These are phyloP conservation scores for Anthracocystis walkeri DNA, from an alignment of 1,284 basidiomycete species.

Conservation along the genomic window DNA sequence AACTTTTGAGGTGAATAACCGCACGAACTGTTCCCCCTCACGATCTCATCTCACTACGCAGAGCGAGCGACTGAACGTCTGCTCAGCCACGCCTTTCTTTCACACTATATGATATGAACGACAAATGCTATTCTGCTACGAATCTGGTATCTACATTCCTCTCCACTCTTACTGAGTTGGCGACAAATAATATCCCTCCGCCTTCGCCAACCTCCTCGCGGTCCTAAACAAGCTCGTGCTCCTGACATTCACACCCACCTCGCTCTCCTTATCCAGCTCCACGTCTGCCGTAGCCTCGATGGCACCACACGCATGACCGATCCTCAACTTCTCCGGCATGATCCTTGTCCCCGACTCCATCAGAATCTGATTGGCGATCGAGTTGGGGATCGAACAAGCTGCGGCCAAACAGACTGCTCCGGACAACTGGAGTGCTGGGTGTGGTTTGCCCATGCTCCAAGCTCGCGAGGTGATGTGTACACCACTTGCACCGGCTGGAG, in stretches of 20 bases:
- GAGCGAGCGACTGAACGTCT: too few species aligned
- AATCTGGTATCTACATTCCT: not conserved
- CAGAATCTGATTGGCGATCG: constrained; percentile 22
- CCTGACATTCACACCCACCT: constrained; percentile 19
- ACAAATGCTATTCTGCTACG: not conserved
- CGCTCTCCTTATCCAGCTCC: constrained; percentile 13
- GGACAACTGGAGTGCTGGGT: constrained; percentile 24
- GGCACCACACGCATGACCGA: constrained; percentile 17
- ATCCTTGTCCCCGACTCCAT: constrained; percentile 5
- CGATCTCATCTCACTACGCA: too few species aligned
- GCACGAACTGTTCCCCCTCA: too few species aligned
- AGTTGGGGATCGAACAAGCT: constrained; percentile 19
- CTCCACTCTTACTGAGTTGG: constrained; percentile 8
- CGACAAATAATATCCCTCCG: constrained; percentile 19
- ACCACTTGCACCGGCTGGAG: not conserved
- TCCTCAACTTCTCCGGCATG: constrained; percentile 18
- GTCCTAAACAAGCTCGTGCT: constrained; percentile 26
- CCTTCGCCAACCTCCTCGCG: constrained; percentile 12
- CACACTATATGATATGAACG: too few species aligned
- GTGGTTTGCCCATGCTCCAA: constrained; percentile 22
- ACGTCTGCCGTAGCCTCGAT: constrained; percentile 29
- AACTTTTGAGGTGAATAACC: too few species aligned
- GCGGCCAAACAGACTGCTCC: constrained; percentile 23
- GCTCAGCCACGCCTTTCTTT: too few species aligned
- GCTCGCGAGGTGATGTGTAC: constrained; percentile 11